phyloP scores from a whole-genome alignment of 2,329 filamentous ascomycete genomes.

The Aspergillus awamori region DNA sequence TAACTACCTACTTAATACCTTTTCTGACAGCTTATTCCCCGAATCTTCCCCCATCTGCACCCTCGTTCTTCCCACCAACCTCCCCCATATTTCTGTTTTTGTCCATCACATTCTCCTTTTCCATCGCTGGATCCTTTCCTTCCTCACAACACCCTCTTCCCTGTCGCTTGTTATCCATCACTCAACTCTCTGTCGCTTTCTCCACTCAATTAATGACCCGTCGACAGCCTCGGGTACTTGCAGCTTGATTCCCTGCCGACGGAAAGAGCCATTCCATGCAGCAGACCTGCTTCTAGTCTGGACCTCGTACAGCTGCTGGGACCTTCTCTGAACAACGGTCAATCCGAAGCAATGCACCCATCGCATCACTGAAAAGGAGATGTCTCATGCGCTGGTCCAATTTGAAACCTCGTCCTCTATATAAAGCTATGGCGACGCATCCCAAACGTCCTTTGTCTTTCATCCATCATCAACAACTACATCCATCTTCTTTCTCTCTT shows the following conservation, averaged over 20 bases:
- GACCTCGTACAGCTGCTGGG: slow-evolving; percentile 21
- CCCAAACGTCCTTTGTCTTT: slow-evolving; percentile 2
- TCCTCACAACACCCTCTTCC: slow-evolving; percentile 8
- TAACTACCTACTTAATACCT: neutral
- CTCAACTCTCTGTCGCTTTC: slow-evolving; percentile 8
- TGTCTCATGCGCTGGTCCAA: slow-evolving; percentile 13
- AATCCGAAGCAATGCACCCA: slow-evolving; percentile 19
- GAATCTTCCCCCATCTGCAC: neutral
- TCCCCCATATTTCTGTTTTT: neutral
- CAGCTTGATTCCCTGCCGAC: slow-evolving; percentile 19
- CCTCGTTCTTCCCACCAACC: neutral
- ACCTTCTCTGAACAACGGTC: slow-evolving; percentile 15
- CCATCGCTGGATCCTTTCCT: neutral
- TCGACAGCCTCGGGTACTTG: slow-evolving; percentile 23
- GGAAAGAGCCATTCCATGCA: slow-evolving; percentile 21
- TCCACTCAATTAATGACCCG: slow-evolving; percentile 23
- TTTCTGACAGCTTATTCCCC: slow-evolving; percentile 1
- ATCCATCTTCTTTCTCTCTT: neutral
- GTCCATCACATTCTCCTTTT: neutral
- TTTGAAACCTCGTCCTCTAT: slow-evolving; percentile 25
- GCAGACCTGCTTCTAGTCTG: slow-evolving; percentile 20
- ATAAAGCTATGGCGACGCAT: slow-evolving; percentile 25
- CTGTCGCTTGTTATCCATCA: slow-evolving; percentile 14
- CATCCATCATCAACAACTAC: slow-evolving; percentile 15
- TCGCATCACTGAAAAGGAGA: slow-evolving; percentile 15